These are phyloP conservation scores for Aphanomyces cochlioides DNA, from an alignment of 352 stramenopile species.

Conservation along the genomic window DNA sequence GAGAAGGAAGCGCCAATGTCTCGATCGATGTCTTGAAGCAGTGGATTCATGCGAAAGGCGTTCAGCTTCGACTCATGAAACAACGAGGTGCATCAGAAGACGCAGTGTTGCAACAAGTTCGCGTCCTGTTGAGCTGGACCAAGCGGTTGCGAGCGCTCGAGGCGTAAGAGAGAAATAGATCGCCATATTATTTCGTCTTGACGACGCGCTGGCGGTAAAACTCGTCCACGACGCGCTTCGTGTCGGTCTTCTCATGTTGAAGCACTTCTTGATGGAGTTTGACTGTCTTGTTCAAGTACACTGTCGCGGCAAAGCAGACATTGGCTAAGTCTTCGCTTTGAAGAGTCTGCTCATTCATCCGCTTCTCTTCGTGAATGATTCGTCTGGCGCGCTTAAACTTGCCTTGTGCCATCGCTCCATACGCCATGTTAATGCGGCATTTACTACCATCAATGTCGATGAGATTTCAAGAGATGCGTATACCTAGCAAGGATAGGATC, in stretches of 20 bases:
- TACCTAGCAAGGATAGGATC: constrained; percentile 63
- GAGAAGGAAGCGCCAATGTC: background rate
- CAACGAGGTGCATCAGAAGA: background rate
- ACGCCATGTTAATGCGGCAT: constrained; percentile 76
- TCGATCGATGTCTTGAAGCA: background rate
- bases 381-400: constrained; percentile 53
- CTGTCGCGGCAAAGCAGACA: constrained; percentile 53
- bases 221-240: constrained; percentile 52
- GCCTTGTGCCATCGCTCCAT: constrained; percentile 68
- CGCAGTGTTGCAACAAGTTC: constrained; percentile 11
- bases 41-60: constrained; percentile 17
- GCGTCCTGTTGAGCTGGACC: constrained; percentile 8
- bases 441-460: constrained; percentile 39
- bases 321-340: constrained; percentile 53
- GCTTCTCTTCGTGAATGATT: constrained; percentile 46
- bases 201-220: constrained; percentile 80
- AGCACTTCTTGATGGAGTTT: constrained; percentile 54
- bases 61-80: constrained; percentile 6
- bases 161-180: background rate
- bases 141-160: background rate
- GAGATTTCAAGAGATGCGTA: background rate
- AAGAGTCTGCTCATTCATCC: constrained; percentile 32
- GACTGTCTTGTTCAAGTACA: constrained; percentile 69
- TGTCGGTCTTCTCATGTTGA: constrained; percentile 32
- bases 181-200: background rate